These are phyloP conservation scores for Plasmodium gaboni DNA, from an alignment of 169 alveolate species.

Conservation along the genomic window DNA sequence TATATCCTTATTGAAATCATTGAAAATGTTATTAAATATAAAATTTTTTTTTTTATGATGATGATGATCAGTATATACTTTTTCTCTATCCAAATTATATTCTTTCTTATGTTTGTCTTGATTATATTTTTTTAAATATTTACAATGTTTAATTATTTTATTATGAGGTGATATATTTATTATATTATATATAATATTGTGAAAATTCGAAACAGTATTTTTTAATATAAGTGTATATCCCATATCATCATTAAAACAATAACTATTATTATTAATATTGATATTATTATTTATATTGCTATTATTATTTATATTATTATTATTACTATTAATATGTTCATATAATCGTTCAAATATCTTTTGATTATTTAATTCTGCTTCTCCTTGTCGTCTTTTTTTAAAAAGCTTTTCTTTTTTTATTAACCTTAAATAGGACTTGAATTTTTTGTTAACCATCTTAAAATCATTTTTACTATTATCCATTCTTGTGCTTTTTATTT, in stretches of 20 bases:
- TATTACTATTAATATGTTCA: no score
- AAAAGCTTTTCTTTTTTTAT: conserved; percentile 4
- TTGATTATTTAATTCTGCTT: neutral
- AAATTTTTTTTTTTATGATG: neutral
- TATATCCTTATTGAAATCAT: conserved; percentile 14
- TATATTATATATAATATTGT: conserved; percentile 69
- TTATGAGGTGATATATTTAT: conserved; percentile 33
- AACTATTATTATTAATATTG: neutral
- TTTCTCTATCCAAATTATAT: neutral
- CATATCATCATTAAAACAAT: neutral
- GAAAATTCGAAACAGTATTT: conserved; percentile 66
- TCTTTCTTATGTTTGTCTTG: neutral
- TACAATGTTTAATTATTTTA: conserved; percentile 49
- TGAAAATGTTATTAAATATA: conserved; percentile 12
- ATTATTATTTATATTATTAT: neutral
- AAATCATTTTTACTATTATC: neutral
- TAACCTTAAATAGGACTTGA: conserved; percentile 26
- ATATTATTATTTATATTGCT: neutral
- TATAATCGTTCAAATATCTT: no score
- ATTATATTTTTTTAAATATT: conserved; percentile 40
- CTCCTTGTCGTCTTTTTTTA: neutral
- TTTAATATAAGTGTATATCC: conserved; percentile 72
- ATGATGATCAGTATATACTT: neutral
- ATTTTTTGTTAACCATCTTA: conserved; percentile 7
- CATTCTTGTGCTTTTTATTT: neutral